Evolutionary conservation across 2,329 filamentous ascomycete species (phyloP).

Genomic region (Aspergillus sp.): DNA sequence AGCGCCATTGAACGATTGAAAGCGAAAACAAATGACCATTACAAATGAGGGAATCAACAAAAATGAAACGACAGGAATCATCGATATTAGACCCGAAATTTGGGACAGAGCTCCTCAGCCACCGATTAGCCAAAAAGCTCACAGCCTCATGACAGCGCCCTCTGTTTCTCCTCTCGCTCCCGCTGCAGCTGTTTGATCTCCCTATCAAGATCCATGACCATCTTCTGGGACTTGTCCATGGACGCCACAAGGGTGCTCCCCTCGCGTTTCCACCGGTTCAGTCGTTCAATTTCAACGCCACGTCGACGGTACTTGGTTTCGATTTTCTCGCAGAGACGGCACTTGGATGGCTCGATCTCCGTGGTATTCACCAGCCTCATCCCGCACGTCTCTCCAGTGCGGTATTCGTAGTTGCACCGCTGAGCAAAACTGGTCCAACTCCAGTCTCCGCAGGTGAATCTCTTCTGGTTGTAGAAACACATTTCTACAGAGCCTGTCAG

Average conservation of each 20-base stretch:
- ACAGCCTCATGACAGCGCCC: slow-evolving; percentile 24
- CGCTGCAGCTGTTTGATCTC: slow-evolving; percentile 67
- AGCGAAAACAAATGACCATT: slow-evolving; percentile 15
- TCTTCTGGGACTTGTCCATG: slow-evolving; percentile 67
- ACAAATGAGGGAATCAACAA: slow-evolving; percentile 22
- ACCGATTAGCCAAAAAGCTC: not conserved
- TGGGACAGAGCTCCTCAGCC: slow-evolving; percentile 1
- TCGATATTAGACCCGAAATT: slow-evolving; percentile 13
- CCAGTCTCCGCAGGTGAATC: slow-evolving; percentile 84
- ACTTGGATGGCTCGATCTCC: slow-evolving; percentile 62
- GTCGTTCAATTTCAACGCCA: slow-evolving; percentile 71
- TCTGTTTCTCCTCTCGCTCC: slow-evolving; percentile 51
- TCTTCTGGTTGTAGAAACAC: slow-evolving; percentile 95
- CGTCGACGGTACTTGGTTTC: slow-evolving; percentile 78
- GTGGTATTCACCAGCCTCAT: slow-evolving; percentile 85
- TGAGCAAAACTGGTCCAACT: slow-evolving; percentile 92
- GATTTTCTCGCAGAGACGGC: slow-evolving; percentile 85
- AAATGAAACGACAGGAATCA: slow-evolving; percentile 20
- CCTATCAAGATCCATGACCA: slow-evolving; percentile 68
- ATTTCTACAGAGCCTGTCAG: slow-evolving; percentile 55
- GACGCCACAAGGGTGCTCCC: slow-evolving; percentile 59
- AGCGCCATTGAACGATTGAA: slow-evolving; percentile 11
- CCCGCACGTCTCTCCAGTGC: slow-evolving; percentile 93
- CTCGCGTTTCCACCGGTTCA: slow-evolving; percentile 74
- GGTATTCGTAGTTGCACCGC: slow-evolving; percentile 92